Evolutionary conservation across 2,329 filamentous ascomycete species (phyloP).

Genomic region (Trichoderma simmonsii): DNA sequence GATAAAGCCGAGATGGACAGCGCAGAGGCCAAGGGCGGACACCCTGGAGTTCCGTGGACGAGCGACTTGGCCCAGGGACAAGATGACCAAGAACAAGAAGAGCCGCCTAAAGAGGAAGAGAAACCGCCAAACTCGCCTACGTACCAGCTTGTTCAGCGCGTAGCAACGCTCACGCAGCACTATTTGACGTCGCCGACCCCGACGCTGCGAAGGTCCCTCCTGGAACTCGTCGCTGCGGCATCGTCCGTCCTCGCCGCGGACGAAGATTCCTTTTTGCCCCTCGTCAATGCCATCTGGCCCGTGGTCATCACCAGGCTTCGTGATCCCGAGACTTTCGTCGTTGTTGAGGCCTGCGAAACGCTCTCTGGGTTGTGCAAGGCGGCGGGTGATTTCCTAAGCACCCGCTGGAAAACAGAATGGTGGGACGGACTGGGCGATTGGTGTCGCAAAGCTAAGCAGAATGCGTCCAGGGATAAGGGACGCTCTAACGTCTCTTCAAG

Average conservation of each 20-base stretch:
- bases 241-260: conserved; percentile 69
- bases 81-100: conserved; percentile 34
- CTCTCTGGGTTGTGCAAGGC: conserved; percentile 65
- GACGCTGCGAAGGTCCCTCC: conserved; percentile 71
- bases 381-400: conserved; percentile 77
- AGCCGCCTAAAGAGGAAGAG: conserved; percentile 41
- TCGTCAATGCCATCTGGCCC: conserved; percentile 90
- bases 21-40: conserved; percentile 27
- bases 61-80: conserved; percentile 32
- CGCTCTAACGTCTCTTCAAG: conserved; percentile 10
- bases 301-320: conserved; percentile 67
- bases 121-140: conserved; percentile 70
- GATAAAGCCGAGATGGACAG: conserved; percentile 38
- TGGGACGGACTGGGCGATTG: conserved; percentile 49
- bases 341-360: conserved; percentile 66
- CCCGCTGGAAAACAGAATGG: conserved; percentile 74
- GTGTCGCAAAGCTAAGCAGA: conserved; percentile 44
- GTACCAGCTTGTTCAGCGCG: conserved; percentile 76
- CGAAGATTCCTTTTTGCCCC: conserved; percentile 79
- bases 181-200: conserved; percentile 85
- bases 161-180: conserved; percentile 80
- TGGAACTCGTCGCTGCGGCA: conserved; percentile 72
- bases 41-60: conserved; percentile 39
- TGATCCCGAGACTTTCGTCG: conserved; percentile 66
- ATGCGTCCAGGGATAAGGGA: conserved; percentile 30